Conservation (phyloP, 2,329 filamentous ascomycete genomes). For the Cordyceps pruinosa region DNA sequence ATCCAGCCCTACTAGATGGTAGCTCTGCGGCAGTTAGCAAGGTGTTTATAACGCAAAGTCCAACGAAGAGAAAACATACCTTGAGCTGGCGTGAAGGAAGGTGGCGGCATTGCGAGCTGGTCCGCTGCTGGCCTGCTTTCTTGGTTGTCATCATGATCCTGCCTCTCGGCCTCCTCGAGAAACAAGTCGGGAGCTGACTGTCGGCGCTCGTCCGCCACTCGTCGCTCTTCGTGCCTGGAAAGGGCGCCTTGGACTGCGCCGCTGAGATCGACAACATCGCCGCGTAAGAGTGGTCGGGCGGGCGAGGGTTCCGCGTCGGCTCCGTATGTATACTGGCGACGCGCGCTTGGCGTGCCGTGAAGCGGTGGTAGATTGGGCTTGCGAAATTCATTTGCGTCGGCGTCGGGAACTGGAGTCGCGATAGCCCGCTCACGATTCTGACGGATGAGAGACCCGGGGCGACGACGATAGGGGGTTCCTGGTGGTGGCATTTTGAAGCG, state of each 20-base stretch:
- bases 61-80: background rate
- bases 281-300: slow-evolving; percentile 14
- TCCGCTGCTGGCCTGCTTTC: background rate
- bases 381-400: slow-evolving; percentile 13
- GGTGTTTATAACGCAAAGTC: background rate
- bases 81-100: background rate
- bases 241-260: slow-evolving; percentile 25
- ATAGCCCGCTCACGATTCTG: background rate
- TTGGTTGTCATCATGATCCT: background rate
- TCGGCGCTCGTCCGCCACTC: slow-evolving; percentile 3
- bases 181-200: background rate
- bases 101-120: slow-evolving; percentile 1
- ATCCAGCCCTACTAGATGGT: background rate
- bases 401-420: slow-evolving; percentile 5
- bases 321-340: slow-evolving; percentile 33
- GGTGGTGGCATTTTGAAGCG: slow-evolving; percentile 15
- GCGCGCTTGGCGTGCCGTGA: slow-evolving; percentile 28
- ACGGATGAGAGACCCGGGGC: background rate
- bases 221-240: slow-evolving; percentile 15
- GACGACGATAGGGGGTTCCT: slow-evolving; percentile 4
- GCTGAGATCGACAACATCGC: slow-evolving; percentile 20
- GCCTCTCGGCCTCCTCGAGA: background rate
- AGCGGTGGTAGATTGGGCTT: slow-evolving; percentile 22
- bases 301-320: slow-evolving; percentile 29
- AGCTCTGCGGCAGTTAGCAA: background rate